A percentile compares a stretch with the other conserved stretches of the same genome.
Conservation (phyloP, 2,329 filamentous ascomycete genomes). For the Curvularia spicifera region DNA sequence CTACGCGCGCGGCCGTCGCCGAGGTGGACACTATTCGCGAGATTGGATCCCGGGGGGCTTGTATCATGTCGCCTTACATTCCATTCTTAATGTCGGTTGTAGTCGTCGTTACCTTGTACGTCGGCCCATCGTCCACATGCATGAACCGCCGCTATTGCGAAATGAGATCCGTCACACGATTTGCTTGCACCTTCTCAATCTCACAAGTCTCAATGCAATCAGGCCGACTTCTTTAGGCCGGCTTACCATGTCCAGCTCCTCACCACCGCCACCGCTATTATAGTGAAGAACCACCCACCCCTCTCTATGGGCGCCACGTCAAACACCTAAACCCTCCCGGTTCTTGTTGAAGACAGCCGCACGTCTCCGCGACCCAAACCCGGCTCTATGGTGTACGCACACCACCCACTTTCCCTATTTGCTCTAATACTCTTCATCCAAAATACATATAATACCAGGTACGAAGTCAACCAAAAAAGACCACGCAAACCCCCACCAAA, state of each 20-base stretch:
- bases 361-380: neutral
- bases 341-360: neutral
- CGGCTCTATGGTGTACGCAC: neutral
- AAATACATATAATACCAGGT: neutral
- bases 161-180: constrained; percentile 2
- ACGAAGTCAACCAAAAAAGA: neutral
- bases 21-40: neutral
- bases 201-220: neutral
- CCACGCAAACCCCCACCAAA: neutral
- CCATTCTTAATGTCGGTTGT: neutral
- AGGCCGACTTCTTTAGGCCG: neutral
- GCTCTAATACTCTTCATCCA: neutral
- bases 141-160: constrained; percentile 1
- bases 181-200: neutral
- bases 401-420: constrained; percentile 1
- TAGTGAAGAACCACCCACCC: neutral
- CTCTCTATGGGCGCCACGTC: neutral
- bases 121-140: neutral
- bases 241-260: neutral
- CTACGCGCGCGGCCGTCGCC: neutral
- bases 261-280: neutral
- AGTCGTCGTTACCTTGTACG: neutral
- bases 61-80: constrained; percentile 4
- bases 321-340: neutral
- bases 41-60: constrained; percentile 3